Evolutionary conservation across 2,329 filamentous ascomycete species (phyloP).

Genomic region (Claviceps spartinae): DNA sequence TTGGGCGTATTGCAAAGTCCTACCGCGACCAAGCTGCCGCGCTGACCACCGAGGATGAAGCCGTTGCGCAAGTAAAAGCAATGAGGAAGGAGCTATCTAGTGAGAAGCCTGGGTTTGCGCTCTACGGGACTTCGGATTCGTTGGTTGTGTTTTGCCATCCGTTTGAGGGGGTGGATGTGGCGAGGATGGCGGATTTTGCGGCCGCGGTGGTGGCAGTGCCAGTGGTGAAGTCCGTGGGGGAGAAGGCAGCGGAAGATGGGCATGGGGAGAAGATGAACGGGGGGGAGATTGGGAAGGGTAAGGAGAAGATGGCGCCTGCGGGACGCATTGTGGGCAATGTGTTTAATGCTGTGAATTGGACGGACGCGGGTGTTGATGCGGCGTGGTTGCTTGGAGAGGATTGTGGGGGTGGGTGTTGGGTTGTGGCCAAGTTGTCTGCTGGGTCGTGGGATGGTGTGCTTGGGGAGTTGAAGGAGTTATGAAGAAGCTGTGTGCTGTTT

Average conservation of each 20-base stretch:
- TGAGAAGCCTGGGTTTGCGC: not conserved
- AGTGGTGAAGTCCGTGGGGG: not conserved
- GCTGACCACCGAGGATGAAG: slow-evolving; percentile 1
- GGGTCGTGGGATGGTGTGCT: not conserved
- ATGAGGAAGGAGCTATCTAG: not conserved
- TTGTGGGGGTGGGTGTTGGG: not conserved
- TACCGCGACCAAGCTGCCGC: not conserved
- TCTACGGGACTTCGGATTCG: slow-evolving; percentile 1
- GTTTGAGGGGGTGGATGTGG: not conserved
- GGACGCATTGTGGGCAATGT: not conserved
- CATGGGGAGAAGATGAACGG: not conserved
- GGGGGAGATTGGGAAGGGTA: not conserved
- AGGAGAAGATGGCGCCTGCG: not conserved
- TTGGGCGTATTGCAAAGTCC: slow-evolving; percentile 15
- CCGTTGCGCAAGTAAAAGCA: not conserved
- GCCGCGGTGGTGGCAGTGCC: not conserved
- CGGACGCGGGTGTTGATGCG: slow-evolving; percentile 1
- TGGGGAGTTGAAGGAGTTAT: not conserved
- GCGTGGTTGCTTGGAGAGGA: not conserved
- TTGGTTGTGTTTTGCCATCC: slow-evolving; percentile 1
- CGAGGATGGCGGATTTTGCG: slow-evolving; percentile 2
- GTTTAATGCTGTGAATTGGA: slow-evolving; percentile 1
- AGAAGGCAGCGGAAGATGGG: too few relatives aligned
- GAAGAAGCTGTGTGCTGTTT: not conserved
- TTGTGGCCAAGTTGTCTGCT: slow-evolving; percentile 2